Conservation (phyloP, 2,329 filamentous ascomycete species). For the Mollisiaceae sp. region DNA sequence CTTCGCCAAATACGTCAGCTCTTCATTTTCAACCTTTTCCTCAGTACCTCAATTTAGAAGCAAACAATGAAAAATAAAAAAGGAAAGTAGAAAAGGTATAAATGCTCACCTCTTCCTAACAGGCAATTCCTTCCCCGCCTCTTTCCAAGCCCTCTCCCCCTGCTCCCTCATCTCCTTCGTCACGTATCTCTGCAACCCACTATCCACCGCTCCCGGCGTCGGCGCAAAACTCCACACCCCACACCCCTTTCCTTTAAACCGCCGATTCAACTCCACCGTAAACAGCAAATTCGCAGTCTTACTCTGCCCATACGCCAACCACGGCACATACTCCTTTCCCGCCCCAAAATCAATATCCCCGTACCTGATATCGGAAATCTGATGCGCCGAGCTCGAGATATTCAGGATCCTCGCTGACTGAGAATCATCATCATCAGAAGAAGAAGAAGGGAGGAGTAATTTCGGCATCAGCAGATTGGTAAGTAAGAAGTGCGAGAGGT, state of each 20-base stretch:
- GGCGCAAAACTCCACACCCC: slow-evolving; percentile 39
- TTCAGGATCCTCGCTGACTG: slow-evolving; percentile 32
- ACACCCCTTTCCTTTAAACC: slow-evolving; percentile 31
- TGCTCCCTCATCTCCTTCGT: slow-evolving; percentile 15
- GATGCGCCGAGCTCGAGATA: slow-evolving; percentile 42
- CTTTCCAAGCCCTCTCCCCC: slow-evolving; percentile 7
- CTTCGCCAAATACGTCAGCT: neutral
- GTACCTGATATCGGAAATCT: slow-evolving; percentile 43
- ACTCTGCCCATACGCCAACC: slow-evolving; percentile 45
- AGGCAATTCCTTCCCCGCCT: neutral
- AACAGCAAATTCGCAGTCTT: slow-evolving; percentile 46
- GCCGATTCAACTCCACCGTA: slow-evolving; percentile 37
- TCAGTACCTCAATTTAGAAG: neutral
- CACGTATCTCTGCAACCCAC: slow-evolving; percentile 15
- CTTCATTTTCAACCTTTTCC: neutral
- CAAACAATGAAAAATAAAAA: neutral
- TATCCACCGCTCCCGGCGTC: slow-evolving; percentile 38
- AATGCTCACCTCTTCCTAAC: slow-evolving; percentile 16
- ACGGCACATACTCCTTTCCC: slow-evolving; percentile 42
- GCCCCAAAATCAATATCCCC: slow-evolving; percentile 36
- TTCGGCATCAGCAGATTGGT: slow-evolving; percentile 50
- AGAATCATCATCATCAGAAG: too few relatives aligned
- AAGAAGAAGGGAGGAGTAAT: slow-evolving; percentile 13
- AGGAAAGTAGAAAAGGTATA: too few relatives aligned
- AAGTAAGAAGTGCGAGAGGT: slow-evolving; percentile 59